Base-by-base conservation (phyloP, 139 green algal genomes). In the Chlorella vulgaris region DNA sequence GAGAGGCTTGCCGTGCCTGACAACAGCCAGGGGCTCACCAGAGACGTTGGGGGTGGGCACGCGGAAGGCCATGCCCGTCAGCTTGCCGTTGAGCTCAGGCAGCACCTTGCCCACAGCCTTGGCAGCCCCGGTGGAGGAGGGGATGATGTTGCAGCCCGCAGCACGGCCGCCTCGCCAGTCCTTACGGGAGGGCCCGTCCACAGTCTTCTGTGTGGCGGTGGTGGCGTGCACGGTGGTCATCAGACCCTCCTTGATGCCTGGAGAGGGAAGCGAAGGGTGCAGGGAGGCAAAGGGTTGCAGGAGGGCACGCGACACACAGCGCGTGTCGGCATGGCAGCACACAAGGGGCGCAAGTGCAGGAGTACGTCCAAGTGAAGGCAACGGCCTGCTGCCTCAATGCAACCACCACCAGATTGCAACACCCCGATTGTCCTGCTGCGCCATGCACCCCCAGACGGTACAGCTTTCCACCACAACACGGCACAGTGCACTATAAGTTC, bases 61-160 rank as follows among this genome's bases (percentile, higher is more conserved):
- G 43, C 96, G 93, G 93, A 99, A 99, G 19, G 96, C 93, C 96
- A 99, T 99, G 81, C 96, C 96, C 0, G 96, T 99, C 40, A 99
- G 91, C 91, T 98, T 98, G 88, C 96, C 96, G 80, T 99, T 96
- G 10, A 99, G 92, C 65, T 93, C 90, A 7, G 96, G 96, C 51
- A 99, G 91, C 53, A 99, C 74, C 74, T 93, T 93, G 78, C 91
- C 92, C 36, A 96, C 93, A 7, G 94, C 96, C 91, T 99, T 99
- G 82, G 96, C 96, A 38, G 96, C 96, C n/a, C 96, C 96, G 10
- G 96, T 99, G 87, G 93, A 97, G 63, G 91, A 97, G 65, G 96
- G 96, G 86, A 99, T 99, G 92, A 99, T 99, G 93, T 99, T 99
- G 63, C 76, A 68, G 40, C 84, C 86, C 7, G 93, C 96, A 24